Conservation (phyloP, 2,329 filamentous ascomycete species). For the Amesomyces nigricolor region DNA sequence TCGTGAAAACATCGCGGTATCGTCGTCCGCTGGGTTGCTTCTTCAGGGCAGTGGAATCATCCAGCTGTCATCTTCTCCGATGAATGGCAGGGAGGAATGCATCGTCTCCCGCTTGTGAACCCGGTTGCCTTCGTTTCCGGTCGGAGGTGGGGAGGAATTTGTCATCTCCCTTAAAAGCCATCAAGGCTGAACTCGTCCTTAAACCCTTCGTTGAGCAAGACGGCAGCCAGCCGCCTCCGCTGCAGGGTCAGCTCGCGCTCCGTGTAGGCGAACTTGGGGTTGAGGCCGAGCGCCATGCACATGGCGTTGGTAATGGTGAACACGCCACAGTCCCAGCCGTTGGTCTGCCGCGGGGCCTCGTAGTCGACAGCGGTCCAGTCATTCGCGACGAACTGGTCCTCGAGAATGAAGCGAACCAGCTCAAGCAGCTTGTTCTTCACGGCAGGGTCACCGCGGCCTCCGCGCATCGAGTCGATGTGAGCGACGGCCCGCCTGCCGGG, state of each 20-base stretch:
- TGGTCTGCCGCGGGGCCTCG: constrained; percentile 53
- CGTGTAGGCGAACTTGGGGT: constrained; percentile 45
- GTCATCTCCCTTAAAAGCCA: constrained; percentile 28
- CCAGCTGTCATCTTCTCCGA: background rate
- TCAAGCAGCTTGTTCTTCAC: constrained; percentile 41
- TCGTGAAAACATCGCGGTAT: too few relatives aligned
- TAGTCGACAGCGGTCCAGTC: constrained; percentile 57
- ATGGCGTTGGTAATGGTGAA: constrained; percentile 70
- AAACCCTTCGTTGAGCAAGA: constrained; percentile 64
- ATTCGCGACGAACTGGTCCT: constrained; percentile 45
- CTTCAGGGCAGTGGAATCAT: too few relatives aligned
- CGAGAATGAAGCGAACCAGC: constrained; percentile 56
- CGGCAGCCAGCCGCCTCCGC: constrained; percentile 56
- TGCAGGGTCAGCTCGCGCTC: constrained; percentile 53
- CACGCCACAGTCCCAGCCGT: constrained; percentile 70
- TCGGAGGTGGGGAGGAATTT: background rate
- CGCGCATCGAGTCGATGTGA: constrained; percentile 61
- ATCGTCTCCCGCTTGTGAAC: background rate
- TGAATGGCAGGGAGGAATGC: background rate
- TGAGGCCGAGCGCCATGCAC: constrained; percentile 51
- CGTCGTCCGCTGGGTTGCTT: too few relatives aligned
- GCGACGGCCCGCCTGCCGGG: constrained; percentile 56
- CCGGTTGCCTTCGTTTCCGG: background rate
- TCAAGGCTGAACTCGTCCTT: constrained; percentile 51
- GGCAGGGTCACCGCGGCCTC: constrained; percentile 32